These are phyloP conservation scores for Colletotrichum eleusines DNA, from an alignment of 2,329 filamentous ascomycete species.

Conservation along the genomic window DNA sequence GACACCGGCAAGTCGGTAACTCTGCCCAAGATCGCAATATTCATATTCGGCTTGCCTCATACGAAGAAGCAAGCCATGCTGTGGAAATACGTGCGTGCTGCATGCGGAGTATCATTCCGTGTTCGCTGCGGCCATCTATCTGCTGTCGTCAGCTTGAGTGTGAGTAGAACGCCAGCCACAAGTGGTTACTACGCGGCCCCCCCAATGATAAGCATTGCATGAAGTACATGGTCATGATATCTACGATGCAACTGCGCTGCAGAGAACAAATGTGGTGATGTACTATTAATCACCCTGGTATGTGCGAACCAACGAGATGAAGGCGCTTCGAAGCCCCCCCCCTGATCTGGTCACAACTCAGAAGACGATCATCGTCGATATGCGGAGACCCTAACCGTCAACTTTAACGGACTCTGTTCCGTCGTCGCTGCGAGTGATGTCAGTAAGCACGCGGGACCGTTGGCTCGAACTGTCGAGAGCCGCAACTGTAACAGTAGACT, in stretches of 20 bases:
- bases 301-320: neutral
- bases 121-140: too few species aligned
- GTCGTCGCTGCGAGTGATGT: neutral
- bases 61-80: neutral
- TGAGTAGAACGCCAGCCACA: neutral
- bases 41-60: neutral
- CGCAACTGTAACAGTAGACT: neutral
- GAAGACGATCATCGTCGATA: neutral
- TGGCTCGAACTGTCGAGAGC: neutral
- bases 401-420: neutral
- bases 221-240: neutral
- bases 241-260: neutral
- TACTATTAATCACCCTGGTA: too few species aligned
- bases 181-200: too few species aligned
- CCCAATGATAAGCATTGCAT: neutral
- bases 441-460: neutral
- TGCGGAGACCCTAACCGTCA: neutral
- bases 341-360: neutral
- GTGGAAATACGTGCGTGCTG: neutral
- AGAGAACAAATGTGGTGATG: too few species aligned
- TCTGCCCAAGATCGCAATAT: neutral
- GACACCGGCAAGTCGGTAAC: neutral
- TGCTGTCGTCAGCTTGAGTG: neutral
- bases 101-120: too few species aligned
- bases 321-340: neutral